A percentile compares a stretch with the other conserved stretches of the same genome.
Evolutionary conservation across 352 stramenopile genomes (phyloP).

Genomic region (Globisporangium alternatum): DNA sequence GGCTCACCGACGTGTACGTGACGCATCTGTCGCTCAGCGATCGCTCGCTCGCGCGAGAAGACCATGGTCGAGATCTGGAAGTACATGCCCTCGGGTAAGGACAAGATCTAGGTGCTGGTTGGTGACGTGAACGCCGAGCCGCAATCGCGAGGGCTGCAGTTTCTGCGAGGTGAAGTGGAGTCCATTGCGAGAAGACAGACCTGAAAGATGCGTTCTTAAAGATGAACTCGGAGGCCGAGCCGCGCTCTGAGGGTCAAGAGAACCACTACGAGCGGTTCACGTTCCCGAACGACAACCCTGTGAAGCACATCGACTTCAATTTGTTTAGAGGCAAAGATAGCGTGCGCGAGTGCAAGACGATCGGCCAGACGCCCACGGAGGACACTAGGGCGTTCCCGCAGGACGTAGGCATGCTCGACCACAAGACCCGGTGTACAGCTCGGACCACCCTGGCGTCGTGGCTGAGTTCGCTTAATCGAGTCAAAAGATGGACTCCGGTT

Average conservation of each 20-base stretch:
- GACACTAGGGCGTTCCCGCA: conserved; percentile 55
- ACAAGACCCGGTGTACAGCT: conserved; percentile 75
- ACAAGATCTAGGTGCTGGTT: conserved; percentile 70
- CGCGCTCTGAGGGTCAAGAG: conserved; percentile 38
- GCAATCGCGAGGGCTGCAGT: conserved; percentile 72
- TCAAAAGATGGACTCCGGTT: too few species aligned
- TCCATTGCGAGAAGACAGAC: conserved; percentile 55
- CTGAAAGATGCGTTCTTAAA: conserved; percentile 79
- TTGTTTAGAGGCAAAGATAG: conserved; percentile 63
- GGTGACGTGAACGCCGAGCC: conserved; percentile 88
- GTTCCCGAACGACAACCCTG: conserved; percentile 81
- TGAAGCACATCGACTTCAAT: conserved; percentile 88
- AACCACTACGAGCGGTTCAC: conserved; percentile 69
- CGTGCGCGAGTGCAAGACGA: conserved; percentile 67
- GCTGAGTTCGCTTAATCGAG: conserved; percentile 50
- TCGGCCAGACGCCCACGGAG: conserved; percentile 67
- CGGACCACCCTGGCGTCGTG: conserved; percentile 82
- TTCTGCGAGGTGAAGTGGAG: conserved; percentile 60
- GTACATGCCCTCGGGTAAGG: conserved; percentile 67
- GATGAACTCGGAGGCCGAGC: conserved; percentile 52
- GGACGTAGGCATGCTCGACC: conserved; percentile 77
- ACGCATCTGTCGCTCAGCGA: conserved; percentile 85
- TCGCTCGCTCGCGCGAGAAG: conserved; percentile 58
- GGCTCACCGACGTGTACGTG: conserved; percentile 81
- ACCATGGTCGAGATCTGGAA: conserved; percentile 80